phyloP scores from a whole-genome alignment of 2,329 filamentous ascomycete genomes.

The Ophiocordyceps sinensis region DNA sequence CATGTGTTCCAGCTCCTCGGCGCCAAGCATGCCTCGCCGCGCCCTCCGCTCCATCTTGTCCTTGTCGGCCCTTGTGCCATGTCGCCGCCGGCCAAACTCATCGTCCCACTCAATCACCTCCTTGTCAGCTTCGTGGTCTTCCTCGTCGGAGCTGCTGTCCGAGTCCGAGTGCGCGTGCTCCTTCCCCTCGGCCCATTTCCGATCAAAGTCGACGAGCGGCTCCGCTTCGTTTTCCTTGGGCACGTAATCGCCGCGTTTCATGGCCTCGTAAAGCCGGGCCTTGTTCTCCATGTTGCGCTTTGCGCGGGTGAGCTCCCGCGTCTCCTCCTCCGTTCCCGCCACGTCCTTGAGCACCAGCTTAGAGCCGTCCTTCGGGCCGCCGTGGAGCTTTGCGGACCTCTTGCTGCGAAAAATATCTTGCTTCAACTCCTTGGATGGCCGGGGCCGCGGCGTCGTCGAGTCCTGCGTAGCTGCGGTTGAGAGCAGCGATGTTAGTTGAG shows the following conservation, averaged over 20 bases:
- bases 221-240: constrained; percentile 48
- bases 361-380: constrained; percentile 27
- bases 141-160: constrained; percentile 25
- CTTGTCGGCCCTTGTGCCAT: constrained; percentile 55
- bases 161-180: constrained; percentile 16
- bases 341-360: constrained; percentile 38
- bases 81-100: constrained; percentile 77
- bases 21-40: constrained; percentile 34
- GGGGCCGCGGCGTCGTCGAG: constrained; percentile 24
- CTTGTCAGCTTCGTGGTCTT: constrained; percentile 27
- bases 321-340: constrained; percentile 44
- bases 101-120: constrained; percentile 79
- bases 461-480: constrained; percentile 31
- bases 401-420: constrained; percentile 28
- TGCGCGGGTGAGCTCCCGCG: constrained; percentile 54
- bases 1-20: constrained; percentile 52
- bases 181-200: constrained; percentile 69
- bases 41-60: constrained; percentile 43
- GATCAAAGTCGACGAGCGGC: constrained; percentile 80
- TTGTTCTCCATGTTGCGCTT: constrained; percentile 82
- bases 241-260: constrained; percentile 83
- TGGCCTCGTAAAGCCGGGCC: constrained; percentile 69
- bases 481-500: constrained; percentile 73
- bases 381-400: constrained; percentile 10
- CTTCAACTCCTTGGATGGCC: constrained; percentile 30